phyloP scores from a whole-genome alignment of 2,329 filamentous ascomycete species.

The Decorospora gaudefroyi region DNA sequence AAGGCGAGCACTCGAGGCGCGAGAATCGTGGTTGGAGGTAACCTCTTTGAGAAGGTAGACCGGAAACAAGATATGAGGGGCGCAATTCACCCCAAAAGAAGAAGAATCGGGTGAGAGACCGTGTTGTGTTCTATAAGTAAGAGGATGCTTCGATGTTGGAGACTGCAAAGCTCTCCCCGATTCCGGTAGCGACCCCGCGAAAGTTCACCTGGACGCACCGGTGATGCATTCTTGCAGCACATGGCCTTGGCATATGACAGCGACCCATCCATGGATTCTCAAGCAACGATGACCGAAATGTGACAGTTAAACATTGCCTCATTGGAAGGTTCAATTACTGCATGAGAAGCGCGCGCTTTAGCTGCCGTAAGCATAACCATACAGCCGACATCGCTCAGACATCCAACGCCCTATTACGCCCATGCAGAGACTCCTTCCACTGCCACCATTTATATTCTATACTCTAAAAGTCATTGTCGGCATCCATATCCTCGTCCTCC shows the following conservation, averaged over 20 bases:
- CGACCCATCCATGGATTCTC: neutral
- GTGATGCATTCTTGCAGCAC: slow-evolving; percentile 19
- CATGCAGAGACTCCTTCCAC: slow-evolving; percentile 23
- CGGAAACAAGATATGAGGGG: slow-evolving; percentile 17
- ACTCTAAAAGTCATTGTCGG: slow-evolving; percentile 43
- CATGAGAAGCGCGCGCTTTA: too few relatives aligned
- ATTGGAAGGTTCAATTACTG: too few relatives aligned
- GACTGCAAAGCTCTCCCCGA: slow-evolving; percentile 11
- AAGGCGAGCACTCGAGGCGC: slow-evolving; percentile 14
- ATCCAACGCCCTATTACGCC: slow-evolving; percentile 37
- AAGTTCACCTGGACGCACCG: slow-evolving; percentile 9
- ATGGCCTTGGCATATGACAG: slow-evolving; percentile 20
- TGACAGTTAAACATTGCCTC: slow-evolving; percentile 9
- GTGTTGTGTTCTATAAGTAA: neutral
- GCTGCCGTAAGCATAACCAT: slow-evolving; percentile 8
- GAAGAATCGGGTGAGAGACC: neutral
- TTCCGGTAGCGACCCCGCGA: slow-evolving; percentile 23
- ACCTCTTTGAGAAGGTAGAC: slow-evolving; percentile 37
- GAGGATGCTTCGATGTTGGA: neutral
- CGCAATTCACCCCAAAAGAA: slow-evolving; percentile 5
- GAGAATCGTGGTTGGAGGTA: slow-evolving; percentile 29
- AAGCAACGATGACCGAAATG: neutral
- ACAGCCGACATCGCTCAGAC: slow-evolving; percentile 14
- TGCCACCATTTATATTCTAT: slow-evolving; percentile 12
- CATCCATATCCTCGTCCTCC: slow-evolving; percentile 51